Base-by-base conservation (phyloP, 192 early-diverging fungal species). In the Entophlyctis luteolus region DNA sequence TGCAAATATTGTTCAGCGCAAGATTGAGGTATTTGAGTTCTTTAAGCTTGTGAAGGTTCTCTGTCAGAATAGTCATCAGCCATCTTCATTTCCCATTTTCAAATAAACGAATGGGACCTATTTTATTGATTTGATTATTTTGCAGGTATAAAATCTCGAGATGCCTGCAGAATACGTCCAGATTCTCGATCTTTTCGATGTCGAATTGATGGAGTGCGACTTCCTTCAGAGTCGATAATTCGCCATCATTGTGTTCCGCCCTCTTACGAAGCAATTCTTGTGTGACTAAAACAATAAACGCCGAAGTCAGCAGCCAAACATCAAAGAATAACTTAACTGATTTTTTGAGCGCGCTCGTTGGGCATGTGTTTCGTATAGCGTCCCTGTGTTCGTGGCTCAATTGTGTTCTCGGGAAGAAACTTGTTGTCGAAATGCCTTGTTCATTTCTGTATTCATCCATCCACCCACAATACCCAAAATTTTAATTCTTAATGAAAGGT, bases 181-280 rank as follows among this genome's bases (percentile, higher is more conserved):
- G 75, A 59, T 79, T 81, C 75, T 86, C 84, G 23, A 86, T 86
- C 63, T 81, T 84, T 59, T 84, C 84, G 36, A 86, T 78, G 62
- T 84, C 84, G 58, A 80, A 84, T 59, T 86, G 84, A 63, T 86
- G 84, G 31, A 86, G 71, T 8, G 84, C 74, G 10, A 86, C 71
- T 65, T 86, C 84, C 36, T 66, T 67, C 35, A 86, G 72, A 0
- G 82, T 72, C 20, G 82, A 79, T 16, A 86, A 68, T 45, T 84
- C 82, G 37, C 82, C 82, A 50, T 86, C 82, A 54, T 86, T 86
- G 74, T 86, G 84, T 58, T 86, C 84, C 3, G 84, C 49, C 31
- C 84, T 59, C 58, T 71, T 68, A 18, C 72, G 72, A 29, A 86
- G 71, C 3, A 86, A 75, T 59, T 78, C 67, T 52, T 80, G 62